Evolutionary conservation across 352 stramenopile species (phyloP).

Genomic region (Pythium brachiatum): DNA sequence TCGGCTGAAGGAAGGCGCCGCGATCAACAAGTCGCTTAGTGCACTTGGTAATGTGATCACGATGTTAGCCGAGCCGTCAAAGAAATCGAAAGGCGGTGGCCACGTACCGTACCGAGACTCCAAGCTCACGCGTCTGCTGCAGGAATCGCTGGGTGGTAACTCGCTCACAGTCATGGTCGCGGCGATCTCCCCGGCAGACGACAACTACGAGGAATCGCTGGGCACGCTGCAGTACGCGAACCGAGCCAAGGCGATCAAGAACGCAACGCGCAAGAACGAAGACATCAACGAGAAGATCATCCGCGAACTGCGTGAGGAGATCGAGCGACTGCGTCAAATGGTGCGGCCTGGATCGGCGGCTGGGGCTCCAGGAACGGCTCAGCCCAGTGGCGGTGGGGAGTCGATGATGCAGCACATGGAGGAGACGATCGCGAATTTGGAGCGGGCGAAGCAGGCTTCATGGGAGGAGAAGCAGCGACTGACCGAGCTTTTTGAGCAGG

Average conservation of each 20-base stretch:
- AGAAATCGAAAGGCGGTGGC: conserved; percentile 31
- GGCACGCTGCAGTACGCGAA: conserved; percentile 93
- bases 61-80: conserved; percentile 59
- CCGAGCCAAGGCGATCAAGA: conserved; percentile 92
- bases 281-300: conserved; percentile 92
- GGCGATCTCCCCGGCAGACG: conserved; percentile 89
- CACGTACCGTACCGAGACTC: conserved; percentile 92
- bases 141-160: conserved; percentile 91
- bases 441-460: conserved; percentile 84
- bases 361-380: neutral
- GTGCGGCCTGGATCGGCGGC: conserved; percentile 42
- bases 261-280: conserved; percentile 85
- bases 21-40: conserved; percentile 92
- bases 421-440: conserved; percentile 83
- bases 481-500: conserved; percentile 80
- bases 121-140: conserved; percentile 88
- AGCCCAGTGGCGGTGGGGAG: conserved; percentile 26
- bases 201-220: conserved; percentile 93
- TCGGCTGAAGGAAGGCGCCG: conserved; percentile 88
- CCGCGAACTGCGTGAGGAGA: conserved; percentile 89
- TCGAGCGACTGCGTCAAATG: conserved; percentile 88
- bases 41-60: conserved; percentile 93
- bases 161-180: conserved; percentile 94
- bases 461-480: conserved; percentile 91
- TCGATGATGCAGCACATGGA: conserved; percentile 76